A percentile compares a stretch with the other conserved stretches of the same genome.
Conservation (phyloP, 768 basidiomycete species). For the Favolaschia claudopus region DNA sequence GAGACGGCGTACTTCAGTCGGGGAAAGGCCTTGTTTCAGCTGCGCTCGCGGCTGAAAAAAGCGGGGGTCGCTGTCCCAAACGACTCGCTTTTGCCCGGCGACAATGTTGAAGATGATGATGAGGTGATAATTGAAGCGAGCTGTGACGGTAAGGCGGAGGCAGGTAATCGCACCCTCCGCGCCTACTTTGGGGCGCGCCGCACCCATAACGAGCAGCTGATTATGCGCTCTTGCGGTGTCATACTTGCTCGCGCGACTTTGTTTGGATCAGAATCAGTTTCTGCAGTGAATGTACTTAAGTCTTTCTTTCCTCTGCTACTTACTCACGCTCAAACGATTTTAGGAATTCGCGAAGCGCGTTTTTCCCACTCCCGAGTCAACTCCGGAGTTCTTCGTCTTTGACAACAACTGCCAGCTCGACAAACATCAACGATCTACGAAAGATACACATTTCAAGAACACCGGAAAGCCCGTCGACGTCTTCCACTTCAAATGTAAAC, state of each 20-base stretch:
- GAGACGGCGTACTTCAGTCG: constrained; percentile 14
- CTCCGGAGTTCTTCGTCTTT: constrained; percentile 31
- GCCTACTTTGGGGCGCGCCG: constrained; percentile 24
- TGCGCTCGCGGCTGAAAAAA: constrained; percentile 13
- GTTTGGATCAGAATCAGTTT: constrained; percentile 15
- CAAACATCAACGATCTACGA: constrained; percentile 15
- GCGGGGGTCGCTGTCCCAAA: background rate
- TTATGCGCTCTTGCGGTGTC: constrained; percentile 17
- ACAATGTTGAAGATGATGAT: background rate
- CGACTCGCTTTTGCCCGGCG: background rate
- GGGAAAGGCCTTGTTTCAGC: constrained; percentile 19
- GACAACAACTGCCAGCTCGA: constrained; percentile 36
- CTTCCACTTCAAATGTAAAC: constrained; percentile 29
- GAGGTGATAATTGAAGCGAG: constrained; percentile 3
- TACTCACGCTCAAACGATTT: background rate
- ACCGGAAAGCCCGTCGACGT: constrained; percentile 22
- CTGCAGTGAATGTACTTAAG: constrained; percentile 2
- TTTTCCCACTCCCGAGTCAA: constrained; percentile 18
- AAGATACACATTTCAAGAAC: constrained; percentile 19
- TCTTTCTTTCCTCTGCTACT: too few species aligned
- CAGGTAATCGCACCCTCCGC: constrained; percentile 14
- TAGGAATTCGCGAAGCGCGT: constrained; percentile 16
- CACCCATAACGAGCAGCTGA: constrained; percentile 27
- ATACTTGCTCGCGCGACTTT: constrained; percentile 15
- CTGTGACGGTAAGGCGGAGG: constrained; percentile 15